These are phyloP conservation scores for Vaccinium corymbosum DNA, from an alignment of 148 eudicot species.

Conservation along the genomic window DNA sequence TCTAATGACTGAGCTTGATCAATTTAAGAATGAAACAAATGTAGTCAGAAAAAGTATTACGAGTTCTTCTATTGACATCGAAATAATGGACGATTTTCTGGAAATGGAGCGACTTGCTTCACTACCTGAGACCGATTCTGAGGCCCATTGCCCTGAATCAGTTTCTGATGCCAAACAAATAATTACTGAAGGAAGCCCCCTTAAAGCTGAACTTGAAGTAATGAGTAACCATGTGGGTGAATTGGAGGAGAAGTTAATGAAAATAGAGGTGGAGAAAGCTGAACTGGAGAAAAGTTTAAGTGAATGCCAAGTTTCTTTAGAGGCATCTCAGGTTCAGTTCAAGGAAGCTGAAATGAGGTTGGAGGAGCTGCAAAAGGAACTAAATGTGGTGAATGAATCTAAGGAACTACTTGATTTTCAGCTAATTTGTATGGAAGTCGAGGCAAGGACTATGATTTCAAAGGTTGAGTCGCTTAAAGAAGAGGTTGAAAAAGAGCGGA, in stretches of 20 bases:
- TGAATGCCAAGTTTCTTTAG: conserved; percentile 29
- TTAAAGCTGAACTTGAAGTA: conserved; percentile 32
- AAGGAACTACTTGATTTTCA: conserved; percentile 41
- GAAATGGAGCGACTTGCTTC: conserved; percentile 91
- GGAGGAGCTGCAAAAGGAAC: conserved; percentile 54
- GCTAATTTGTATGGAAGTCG: conserved; percentile 39
- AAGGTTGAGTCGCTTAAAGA: conserved; percentile 40
- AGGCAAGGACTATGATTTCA: conserved; percentile 44
- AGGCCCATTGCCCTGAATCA: conserved; percentile 19
- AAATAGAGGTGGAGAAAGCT: conserved; percentile 43
- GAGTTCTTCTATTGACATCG: conserved; percentile 40
- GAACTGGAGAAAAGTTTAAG: conserved; percentile 37
- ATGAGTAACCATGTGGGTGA: conserved; percentile 27
- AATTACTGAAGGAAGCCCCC: conserved; percentile 19
- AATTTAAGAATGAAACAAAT: conserved; percentile 42
- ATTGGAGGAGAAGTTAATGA: conserved; percentile 37
- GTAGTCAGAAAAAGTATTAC: conserved; percentile 25
- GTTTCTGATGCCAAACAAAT: conserved; percentile 9
- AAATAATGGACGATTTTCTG: conserved; percentile 91
- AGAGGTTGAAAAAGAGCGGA: conserved; percentile 49
- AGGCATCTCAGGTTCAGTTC: conserved; percentile 33
- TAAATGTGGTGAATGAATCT: conserved; percentile 38
- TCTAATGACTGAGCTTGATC: conserved; percentile 67
- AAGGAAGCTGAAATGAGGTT: conserved; percentile 35
- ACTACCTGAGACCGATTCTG: conserved; percentile 39